Percentiles rank a stretch among this genome's conserved stretches.
phyloP scores from a whole-genome alignment of 208 protist genomes.

The Crithidia brevicula region DNA sequence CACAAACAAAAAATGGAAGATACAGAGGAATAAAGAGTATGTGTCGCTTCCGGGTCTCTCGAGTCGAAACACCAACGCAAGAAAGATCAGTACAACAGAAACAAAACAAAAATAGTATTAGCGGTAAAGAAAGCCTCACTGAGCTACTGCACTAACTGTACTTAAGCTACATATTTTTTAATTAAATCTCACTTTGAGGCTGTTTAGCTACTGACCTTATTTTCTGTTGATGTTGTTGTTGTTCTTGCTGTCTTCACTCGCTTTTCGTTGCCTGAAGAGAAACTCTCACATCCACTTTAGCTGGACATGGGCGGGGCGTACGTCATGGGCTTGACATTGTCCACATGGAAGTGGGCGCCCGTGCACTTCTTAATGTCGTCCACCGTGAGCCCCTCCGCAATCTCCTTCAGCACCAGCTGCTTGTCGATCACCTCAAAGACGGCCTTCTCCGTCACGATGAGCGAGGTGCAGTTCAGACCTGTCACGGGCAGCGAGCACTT shows the following conservation, averaged over 20 bases:
- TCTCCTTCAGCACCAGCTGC: constrained; percentile 92
- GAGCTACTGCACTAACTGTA: constrained; percentile 8
- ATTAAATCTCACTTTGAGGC: constrained; percentile 6
- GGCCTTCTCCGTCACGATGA: constrained; percentile 97
- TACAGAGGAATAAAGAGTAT: too few relatives aligned
- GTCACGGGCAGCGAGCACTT: constrained; percentile 94
- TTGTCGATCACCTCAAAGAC: constrained; percentile 95
- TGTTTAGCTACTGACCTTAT: too few relatives aligned
- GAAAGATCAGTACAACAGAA: not conserved
- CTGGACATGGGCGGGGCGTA: constrained; percentile 46
- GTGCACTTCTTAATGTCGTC: constrained; percentile 93
- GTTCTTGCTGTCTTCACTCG: too few relatives aligned
- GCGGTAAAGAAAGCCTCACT: constrained; percentile 8
- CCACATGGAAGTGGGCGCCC: constrained; percentile 57
- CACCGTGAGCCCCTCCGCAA: constrained; percentile 91
- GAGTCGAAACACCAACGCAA: constrained; percentile 2
- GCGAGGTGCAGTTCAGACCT: constrained; percentile 86
- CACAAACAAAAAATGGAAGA: too few relatives aligned
- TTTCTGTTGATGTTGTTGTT: too few relatives aligned
- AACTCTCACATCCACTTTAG: too few relatives aligned
- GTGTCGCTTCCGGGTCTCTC: too few relatives aligned
- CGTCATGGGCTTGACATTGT: constrained; percentile 81
- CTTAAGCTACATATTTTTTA: not conserved
- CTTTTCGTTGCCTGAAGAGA: too few relatives aligned
- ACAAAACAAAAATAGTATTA: constrained; percentile 12